phyloP scores from a whole-genome alignment of 192 early-diverging fungal species.

The Gorgonomyces haynaldii region DNA sequence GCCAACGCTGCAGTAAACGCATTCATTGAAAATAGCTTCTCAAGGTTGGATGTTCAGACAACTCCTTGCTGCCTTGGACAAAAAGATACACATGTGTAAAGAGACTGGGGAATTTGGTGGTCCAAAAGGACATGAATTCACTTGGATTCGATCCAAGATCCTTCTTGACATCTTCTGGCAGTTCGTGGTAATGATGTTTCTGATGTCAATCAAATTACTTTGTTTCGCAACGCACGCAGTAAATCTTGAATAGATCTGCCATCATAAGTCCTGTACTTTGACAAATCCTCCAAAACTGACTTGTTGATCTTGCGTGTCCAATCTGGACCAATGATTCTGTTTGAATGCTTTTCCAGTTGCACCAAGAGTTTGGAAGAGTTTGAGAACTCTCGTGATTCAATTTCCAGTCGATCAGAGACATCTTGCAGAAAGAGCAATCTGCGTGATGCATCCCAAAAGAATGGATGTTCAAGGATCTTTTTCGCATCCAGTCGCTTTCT shows the following conservation, averaged over 20 bases:
- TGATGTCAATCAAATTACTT: slow-evolving; percentile 45
- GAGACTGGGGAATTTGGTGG: slow-evolving; percentile 76
- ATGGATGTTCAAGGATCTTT: slow-evolving; percentile 78
- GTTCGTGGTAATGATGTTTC: slow-evolving; percentile 97
- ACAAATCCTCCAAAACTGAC: slow-evolving; percentile 63
- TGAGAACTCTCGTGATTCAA: slow-evolving; percentile 65
- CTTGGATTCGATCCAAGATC: slow-evolving; percentile 75
- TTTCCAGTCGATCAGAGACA: slow-evolving; percentile 87
- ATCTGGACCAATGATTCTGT: slow-evolving; percentile 54
- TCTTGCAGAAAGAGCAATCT: slow-evolving; percentile 86
- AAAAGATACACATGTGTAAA: slow-evolving; percentile 82
- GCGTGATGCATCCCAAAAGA: slow-evolving; percentile 82
- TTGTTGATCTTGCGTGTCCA: slow-evolving; percentile 68
- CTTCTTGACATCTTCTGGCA: slow-evolving; percentile 61
- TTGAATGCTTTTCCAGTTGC: slow-evolving; percentile 49
- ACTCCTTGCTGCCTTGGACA: slow-evolving; percentile 32
- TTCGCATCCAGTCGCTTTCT: slow-evolving; percentile 63
- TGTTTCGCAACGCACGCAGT: slow-evolving; percentile 83
- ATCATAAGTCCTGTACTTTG: slow-evolving; percentile 91
- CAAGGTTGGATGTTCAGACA: slow-evolving; percentile 21
- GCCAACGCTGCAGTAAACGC: too few relatives aligned
- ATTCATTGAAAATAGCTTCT: slow-evolving; percentile 20
- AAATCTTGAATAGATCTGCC: slow-evolving; percentile 72
- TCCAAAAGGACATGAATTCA: slow-evolving; percentile 81
- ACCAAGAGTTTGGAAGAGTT: slow-evolving; percentile 43